These are phyloP conservation scores for Metarhizium rileyi DNA, from an alignment of 2,329 filamentous ascomycete species.

Conservation along the genomic window DNA sequence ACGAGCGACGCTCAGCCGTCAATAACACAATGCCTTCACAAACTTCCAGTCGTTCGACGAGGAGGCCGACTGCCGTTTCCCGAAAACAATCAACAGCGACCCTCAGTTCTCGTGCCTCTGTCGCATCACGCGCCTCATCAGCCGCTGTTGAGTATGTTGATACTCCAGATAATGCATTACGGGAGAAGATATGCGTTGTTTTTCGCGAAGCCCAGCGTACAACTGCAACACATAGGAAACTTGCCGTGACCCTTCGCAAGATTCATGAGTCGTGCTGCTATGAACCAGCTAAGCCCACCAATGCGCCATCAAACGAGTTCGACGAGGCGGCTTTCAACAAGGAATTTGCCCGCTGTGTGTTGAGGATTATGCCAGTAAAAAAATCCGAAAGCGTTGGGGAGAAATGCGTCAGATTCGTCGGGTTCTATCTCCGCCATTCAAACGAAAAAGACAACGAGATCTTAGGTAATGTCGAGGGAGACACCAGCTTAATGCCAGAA, in stretches of 20 bases:
- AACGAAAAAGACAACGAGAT: slow-evolving; percentile 63
- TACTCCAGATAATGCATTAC: slow-evolving; percentile 58
- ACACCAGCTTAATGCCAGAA: slow-evolving; percentile 63
- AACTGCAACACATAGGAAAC: slow-evolving; percentile 81
- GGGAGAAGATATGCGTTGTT: slow-evolving; percentile 61
- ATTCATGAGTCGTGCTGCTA: slow-evolving; percentile 79
- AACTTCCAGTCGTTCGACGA: slow-evolving; percentile 35
- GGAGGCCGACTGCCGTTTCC: slow-evolving; percentile 32
- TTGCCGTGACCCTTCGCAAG: slow-evolving; percentile 79
- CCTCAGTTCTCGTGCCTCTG: slow-evolving; percentile 31
- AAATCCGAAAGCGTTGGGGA: slow-evolving; percentile 88
- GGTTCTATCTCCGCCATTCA: slow-evolving; percentile 70
- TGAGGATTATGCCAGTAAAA: slow-evolving; percentile 77
- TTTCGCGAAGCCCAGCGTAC: slow-evolving; percentile 81
- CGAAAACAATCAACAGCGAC: slow-evolving; percentile 29
- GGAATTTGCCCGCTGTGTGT: slow-evolving; percentile 74
- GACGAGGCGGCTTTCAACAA: slow-evolving; percentile 80
- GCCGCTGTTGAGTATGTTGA: slow-evolving; percentile 70
- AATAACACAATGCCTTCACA: slow-evolving; percentile 37
- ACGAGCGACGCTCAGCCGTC: neutral
- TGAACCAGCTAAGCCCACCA: slow-evolving; percentile 45
- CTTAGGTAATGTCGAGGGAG: slow-evolving; percentile 53
- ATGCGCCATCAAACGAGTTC: slow-evolving; percentile 52
- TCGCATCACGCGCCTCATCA: slow-evolving; percentile 37
- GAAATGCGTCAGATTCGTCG: slow-evolving; percentile 73